Base-by-base conservation (phyloP, 805 yeast species). In the Yamadazyma olivae region DNA sequence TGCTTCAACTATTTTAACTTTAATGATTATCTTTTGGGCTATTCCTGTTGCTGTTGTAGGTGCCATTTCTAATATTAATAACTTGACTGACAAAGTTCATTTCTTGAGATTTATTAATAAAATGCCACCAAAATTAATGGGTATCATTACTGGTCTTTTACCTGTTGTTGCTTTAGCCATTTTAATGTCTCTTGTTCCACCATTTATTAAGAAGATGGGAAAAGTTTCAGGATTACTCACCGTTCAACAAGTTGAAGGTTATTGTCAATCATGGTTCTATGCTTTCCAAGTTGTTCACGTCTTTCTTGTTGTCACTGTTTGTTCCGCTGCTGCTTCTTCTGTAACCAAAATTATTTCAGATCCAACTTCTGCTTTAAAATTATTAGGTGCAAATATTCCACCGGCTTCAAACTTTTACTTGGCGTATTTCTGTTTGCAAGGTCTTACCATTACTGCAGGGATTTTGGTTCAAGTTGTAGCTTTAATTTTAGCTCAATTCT, bases 251-350 rank as follows among this genome's bases (percentile, higher is more conserved):
- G 75, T 85, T 39, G 96, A 89, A 49, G 60, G 70, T 41, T 88
- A 81, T 73, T 83, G 93, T 44, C 99, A 91, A 58, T 74, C 79
- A 24, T 89, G 95, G 81, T 93, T 67, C 62, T 91, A 74, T 63
- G 96, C 85, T 1, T 91, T 91, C 76, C 89, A 86, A 67, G 91
- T 89, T 32, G 78, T 91, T 41, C 89, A 91, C 61, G 90, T 84
- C 9, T 93, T 91, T 61, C 59, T 93, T 40, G 95, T 90, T 33
- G 73, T 83, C 27, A 88, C 98, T 3, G 55, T 84, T 36, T 73
- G 96, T 7, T 88, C 97, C 13, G 77, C 96, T 32, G 85, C 85
- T 19, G 78, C 96, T 12, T 79, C 95, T 6, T 76, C 88, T 3
- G 85, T 84, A 6, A 70, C 82, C n/a, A 68, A 77, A 14, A 81